Evolutionary conservation across 2,329 filamentous ascomycete species (phyloP), one percentile per base, ranked within the genome.

Genomic region (Paecilomyces niveus): DNA sequence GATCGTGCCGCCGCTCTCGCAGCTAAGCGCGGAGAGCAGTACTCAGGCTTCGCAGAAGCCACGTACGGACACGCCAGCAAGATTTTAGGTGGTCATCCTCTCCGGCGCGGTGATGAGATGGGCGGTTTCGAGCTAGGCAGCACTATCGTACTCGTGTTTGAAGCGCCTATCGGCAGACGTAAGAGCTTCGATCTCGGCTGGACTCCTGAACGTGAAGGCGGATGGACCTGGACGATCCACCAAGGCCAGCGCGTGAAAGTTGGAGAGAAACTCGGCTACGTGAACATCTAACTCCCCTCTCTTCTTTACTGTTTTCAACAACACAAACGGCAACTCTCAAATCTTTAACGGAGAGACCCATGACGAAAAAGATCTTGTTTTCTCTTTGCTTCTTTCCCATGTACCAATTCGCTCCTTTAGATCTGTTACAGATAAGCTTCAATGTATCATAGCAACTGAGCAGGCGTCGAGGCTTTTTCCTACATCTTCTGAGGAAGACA

Each of bases 41-140:
- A 96, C 71, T 84, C 86, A n/a, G 94, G 94, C 1, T 99, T 92
- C 70, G 86, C 90, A 0, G 94, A 99, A 76, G 95, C 94, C 7
- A 92, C 89, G 2, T 99, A 99, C 70, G 84, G 84, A 53, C 82
- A 81, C 15, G 90, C 93, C 1, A 95, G 89, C 68, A 76, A 81
- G 2, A 83, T 96, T 1, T 81, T 99, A 0, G 85, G 85, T 21
- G 94, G 95, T 2, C 87, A 97, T 71, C 89, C 93, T 1, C 78
- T 99, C 57, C 85, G 87, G 62, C 83, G 89, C 52, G 94, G 94
- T 35, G 93, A 97, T 71, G 94, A 99, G 75, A 97, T 99, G 92
- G 94, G 94, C 57, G 95, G 94, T 0, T 99, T 99, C 77, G 91
- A 95, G 78, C 81, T 99, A 3, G 94, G 94, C 21, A 96, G 91